Evolutionary conservation across 2,329 filamentous ascomycete genomes (phyloP).

Genomic region (Arthroderma uncinatum): DNA sequence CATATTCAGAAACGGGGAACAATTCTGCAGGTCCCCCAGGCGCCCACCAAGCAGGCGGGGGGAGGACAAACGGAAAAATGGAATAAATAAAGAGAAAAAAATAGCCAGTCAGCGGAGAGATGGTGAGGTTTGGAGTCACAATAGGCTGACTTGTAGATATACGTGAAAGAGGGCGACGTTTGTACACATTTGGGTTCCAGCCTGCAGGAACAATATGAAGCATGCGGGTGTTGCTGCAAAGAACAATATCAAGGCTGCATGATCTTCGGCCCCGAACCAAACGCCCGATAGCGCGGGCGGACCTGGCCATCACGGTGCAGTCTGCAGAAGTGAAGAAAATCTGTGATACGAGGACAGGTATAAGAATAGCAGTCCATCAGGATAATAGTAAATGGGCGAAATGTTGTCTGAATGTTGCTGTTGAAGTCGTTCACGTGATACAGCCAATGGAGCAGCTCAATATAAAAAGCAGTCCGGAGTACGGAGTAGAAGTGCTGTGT

Average conservation of each 20-base stretch:
- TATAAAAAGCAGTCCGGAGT: too few relatives aligned
- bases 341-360: not conserved
- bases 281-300: not conserved
- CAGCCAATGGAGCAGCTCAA: not conserved
- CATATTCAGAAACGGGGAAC: conserved; percentile 2
- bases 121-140: not conserved
- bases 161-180: not conserved
- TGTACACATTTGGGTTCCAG: not conserved
- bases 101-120: conserved; percentile 1
- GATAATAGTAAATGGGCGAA: too few relatives aligned
- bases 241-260: conserved; percentile 13
- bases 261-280: conserved; percentile 4
- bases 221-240: conserved; percentile 6
- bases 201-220: conserved; percentile 2
- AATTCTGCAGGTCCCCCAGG: not conserved
- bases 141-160: not conserved
- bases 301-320: not conserved
- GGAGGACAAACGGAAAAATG: conserved; percentile 1
- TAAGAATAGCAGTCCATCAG: too few relatives aligned
- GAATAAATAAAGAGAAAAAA: not conserved
- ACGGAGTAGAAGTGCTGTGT: too few relatives aligned
- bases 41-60: not conserved
- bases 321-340: conserved; percentile 1
- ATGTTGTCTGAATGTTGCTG: too few relatives aligned
- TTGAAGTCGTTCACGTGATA: not conserved